Percentiles rank a stretch among this genome's conserved stretches.
Conservation (phyloP, 2,329 filamentous ascomycete species). For the Graphilbum ipis-grandicollis region DNA sequence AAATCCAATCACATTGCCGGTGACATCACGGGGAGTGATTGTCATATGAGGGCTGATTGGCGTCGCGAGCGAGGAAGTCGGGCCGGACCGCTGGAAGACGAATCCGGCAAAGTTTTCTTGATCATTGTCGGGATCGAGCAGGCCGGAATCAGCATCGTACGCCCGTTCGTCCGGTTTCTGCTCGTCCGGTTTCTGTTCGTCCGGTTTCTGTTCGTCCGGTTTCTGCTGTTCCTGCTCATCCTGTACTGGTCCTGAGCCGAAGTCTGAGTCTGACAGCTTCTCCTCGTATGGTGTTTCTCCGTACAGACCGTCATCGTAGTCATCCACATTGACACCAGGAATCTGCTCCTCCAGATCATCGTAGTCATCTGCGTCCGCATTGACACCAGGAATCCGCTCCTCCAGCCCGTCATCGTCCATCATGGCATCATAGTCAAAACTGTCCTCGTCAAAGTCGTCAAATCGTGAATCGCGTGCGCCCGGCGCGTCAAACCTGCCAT, state of each 20-base stretch:
- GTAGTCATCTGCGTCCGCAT: slow-evolving; percentile 26
- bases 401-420: slow-evolving; percentile 49
- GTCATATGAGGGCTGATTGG: slow-evolving; percentile 28
- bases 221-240: too few relatives aligned
- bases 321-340: slow-evolving; percentile 32
- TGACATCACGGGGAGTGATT: slow-evolving; percentile 35
- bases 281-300: slow-evolving; percentile 29
- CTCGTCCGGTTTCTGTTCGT: too few relatives aligned
- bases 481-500: slow-evolving; percentile 3
- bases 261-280: too few relatives aligned
- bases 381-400: slow-evolving; percentile 45
- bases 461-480: slow-evolving; percentile 31
- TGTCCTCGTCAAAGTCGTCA: slow-evolving; percentile 45
- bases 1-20: slow-evolving; percentile 38
- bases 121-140: slow-evolving; percentile 31
- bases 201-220: too few relatives aligned
- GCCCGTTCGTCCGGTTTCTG: too few relatives aligned
- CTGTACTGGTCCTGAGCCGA: too few relatives aligned
- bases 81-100: slow-evolving; percentile 36
- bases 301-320: slow-evolving; percentile 24
- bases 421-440: slow-evolving; percentile 44
- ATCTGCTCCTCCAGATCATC: slow-evolving; percentile 48
- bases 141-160: background rate
- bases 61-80: slow-evolving; percentile 30
- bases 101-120: slow-evolving; percentile 46